phyloP scores from a whole-genome alignment of 140 eudicot species.

The Ambrosia hybrid region DNA sequence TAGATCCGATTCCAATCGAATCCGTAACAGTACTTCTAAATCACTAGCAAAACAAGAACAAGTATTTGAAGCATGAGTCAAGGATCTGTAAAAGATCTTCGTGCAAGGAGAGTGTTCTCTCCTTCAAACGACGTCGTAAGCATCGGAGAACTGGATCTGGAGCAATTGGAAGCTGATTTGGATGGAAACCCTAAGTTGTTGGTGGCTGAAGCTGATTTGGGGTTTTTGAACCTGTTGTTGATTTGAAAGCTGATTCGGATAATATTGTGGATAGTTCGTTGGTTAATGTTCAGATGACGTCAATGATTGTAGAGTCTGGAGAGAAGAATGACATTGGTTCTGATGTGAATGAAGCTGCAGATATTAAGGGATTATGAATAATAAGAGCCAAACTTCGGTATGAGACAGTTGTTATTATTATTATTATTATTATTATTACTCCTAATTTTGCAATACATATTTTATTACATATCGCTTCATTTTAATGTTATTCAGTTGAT shows the following conservation, averaged over 20 bases:
- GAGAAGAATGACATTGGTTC: conserved; percentile 11
- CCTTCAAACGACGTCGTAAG: too few relatives aligned
- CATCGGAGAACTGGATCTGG: too few relatives aligned
- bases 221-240: conserved; percentile 14
- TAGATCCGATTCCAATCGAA: conserved; percentile 38
- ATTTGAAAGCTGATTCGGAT: neutral
- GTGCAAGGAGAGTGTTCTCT: conserved; percentile 16
- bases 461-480: neutral
- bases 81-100: conserved; percentile 46
- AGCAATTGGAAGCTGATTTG: too few relatives aligned
- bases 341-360: conserved; percentile 6
- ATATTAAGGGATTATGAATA: neutral
- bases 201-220: conserved; percentile 6
- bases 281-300: conserved; percentile 25
- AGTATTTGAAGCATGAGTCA: neutral
- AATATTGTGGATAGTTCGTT: too few relatives aligned
- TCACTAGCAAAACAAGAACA: neutral
- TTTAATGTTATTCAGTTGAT: neutral
- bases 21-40: neutral
- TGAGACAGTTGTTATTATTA: neutral
- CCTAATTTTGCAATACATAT: neutral
- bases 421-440: too few relatives aligned
- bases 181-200: neutral
- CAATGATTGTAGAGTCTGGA: neutral
- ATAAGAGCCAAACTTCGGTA: conserved; percentile 35